Evolutionary conservation across 2,329 filamentous ascomycete species (phyloP), one percentile per base, ranked within the genome.

Genomic region (Xylaria sp.): DNA sequence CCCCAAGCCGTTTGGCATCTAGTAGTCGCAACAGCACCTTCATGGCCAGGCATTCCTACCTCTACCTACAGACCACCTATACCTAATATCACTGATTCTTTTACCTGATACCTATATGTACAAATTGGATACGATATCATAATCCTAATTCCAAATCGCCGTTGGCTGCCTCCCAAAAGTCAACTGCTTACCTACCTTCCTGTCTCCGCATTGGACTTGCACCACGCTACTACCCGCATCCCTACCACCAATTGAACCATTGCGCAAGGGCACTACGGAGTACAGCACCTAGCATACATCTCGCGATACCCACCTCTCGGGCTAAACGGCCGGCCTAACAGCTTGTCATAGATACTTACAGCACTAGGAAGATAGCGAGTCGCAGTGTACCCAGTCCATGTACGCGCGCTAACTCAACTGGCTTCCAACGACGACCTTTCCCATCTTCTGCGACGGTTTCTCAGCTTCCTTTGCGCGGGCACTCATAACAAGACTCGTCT

Each of bases 101-200:
- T n/a, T n/a, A n/a, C n/a, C 28, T 37, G 3, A 31, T 37, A 33
- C 12, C 21, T 8, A 28, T 15, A 51, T 25, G 7, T 38, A 51
- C 33, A 25, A 25, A n/a, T 25, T n/a, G 14, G 19, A 25, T 38
- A 38, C 6, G 14, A 54, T 9, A 7, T 21, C 8, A 5, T 37
- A 31, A 23, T 23, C 9, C 43, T 25, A 52, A 67, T 66, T 66
- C 55, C 64, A 66, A 64, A 66, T 64, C 35, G 40, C 37, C 21
- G 19, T 23, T n/a, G 49, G 49, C 23, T 51, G 49, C 50, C 15
- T 42, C 28, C 43, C 52, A n/a, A n/a, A n/a, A n/a, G n/a, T n/a
- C n/a, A n/a, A n/a, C n/a, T n/a, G n/a, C n/a, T n/a, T n/a, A n/a
- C n/a, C n/a, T n/a, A n/a, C n/a, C n/a, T n/a, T n/a, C n/a, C 59